Percentiles rank a stretch among this genome's conserved stretches.
phyloP scores from a whole-genome alignment of 768 basidiomycete genomes.

The Ramaria rubella region DNA sequence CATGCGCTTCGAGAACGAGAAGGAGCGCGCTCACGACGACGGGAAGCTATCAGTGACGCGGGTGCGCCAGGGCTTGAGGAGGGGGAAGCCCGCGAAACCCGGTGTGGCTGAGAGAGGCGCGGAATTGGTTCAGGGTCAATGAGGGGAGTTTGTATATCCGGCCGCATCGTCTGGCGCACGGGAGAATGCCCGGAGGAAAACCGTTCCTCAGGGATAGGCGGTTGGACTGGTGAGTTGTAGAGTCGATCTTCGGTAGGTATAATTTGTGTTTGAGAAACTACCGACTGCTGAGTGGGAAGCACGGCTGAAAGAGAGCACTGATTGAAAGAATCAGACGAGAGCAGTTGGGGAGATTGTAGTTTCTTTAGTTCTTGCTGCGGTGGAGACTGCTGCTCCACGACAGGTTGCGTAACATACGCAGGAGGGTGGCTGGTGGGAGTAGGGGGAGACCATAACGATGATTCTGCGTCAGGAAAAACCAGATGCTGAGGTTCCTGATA shows the following conservation, averaged over 20 bases:
- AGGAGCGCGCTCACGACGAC: not conserved
- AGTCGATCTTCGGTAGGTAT: no score
- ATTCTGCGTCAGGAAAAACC: not conserved
- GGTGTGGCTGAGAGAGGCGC: not conserved
- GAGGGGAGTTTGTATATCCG: not conserved
- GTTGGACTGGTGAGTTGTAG: no score
- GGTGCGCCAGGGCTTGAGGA: not conserved
- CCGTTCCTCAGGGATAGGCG: no score
- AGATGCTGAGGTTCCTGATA: not conserved
- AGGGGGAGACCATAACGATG: not conserved
- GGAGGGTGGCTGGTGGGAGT: not conserved
- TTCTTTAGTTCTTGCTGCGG: not conserved
- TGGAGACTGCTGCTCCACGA: not conserved
- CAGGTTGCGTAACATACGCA: not conserved
- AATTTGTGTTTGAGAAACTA: no score
- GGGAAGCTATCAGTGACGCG: not conserved
- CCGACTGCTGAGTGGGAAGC: no score
- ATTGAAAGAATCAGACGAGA: no score
- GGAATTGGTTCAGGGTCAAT: not conserved
- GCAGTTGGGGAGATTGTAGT: not conserved
- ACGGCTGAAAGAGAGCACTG: no score
- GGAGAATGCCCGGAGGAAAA: not conserved
- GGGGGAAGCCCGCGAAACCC: no score
- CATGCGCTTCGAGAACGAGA: not conserved
- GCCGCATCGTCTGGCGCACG: not conserved